These are phyloP conservation scores for Saccharomycopsis schoenii DNA, from an alignment of 805 yeast genomes.

Conservation along the genomic window DNA sequence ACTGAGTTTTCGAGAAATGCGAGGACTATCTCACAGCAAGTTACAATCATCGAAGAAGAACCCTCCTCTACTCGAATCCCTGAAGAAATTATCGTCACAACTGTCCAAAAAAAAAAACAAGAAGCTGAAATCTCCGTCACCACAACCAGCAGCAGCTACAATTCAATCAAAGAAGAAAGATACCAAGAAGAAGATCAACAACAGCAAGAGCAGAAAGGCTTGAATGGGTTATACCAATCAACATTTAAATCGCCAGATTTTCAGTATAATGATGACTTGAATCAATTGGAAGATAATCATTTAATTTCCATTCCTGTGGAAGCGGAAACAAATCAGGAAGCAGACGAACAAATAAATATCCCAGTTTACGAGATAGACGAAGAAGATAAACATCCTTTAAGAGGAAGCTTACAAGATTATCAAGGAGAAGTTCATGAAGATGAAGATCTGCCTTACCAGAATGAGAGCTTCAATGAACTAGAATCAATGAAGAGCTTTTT, in stretches of 20 bases:
- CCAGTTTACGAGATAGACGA: neutral
- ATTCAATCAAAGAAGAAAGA: neutral
- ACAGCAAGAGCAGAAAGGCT: neutral
- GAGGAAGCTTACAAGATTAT: neutral
- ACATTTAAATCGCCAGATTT: neutral
- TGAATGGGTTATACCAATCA: neutral
- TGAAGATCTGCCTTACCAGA: neutral
- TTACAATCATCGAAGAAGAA: neutral
- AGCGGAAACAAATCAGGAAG: neutral
- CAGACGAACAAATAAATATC: neutral
- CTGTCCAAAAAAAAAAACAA: neutral
- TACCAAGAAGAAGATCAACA: neutral
- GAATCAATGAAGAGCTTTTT: neutral
- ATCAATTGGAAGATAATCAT: neutral
- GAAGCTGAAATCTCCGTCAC: neutral
- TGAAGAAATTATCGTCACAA: neutral
- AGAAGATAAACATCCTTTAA: neutral
- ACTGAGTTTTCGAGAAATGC: neutral
- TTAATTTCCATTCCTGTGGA: neutral
- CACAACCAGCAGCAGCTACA: neutral
- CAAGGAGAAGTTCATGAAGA: neutral
- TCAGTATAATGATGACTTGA: no score
- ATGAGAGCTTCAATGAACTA: neutral
- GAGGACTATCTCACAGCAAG: constrained; percentile 2
- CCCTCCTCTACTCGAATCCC: neutral